Evolutionary conservation across 441 rosid genomes (phyloP).

Genomic region (Pelargonium australe): DNA sequence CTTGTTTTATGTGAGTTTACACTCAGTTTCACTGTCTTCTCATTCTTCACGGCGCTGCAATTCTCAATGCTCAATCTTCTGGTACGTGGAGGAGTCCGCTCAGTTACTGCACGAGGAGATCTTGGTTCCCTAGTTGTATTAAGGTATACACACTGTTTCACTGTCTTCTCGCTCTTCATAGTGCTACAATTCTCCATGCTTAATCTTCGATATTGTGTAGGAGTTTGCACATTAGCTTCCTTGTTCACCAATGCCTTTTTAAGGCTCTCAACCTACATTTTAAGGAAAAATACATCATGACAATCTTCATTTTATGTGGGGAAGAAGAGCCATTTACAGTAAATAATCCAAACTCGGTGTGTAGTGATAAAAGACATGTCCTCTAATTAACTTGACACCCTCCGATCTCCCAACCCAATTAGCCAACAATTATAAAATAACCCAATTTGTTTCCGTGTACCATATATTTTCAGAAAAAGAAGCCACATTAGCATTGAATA

Average conservation of each 20-base stretch:
- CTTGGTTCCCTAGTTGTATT: slow-evolving; percentile 14
- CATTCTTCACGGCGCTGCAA: slow-evolving; percentile 38
- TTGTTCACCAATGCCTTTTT: slow-evolving; percentile 64
- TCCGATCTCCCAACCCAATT: no score
- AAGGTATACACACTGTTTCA: slow-evolving; percentile 3
- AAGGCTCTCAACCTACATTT: slow-evolving; percentile 67
- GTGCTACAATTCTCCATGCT: background rate
- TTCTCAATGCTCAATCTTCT: slow-evolving; percentile 59
- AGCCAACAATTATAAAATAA: no score
- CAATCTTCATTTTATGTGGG: background rate
- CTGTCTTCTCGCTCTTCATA: background rate
- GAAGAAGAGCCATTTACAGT: background rate
- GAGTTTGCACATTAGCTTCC: slow-evolving; percentile 25
- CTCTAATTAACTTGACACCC: no score
- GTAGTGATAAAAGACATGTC: no score
- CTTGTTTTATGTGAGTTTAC: background rate
- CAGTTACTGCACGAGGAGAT: slow-evolving; percentile 17
- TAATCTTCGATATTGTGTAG: background rate
- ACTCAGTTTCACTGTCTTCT: slow-evolving; percentile 1
- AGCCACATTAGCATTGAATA: no score
- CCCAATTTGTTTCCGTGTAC: no score
- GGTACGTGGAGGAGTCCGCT: slow-evolving; percentile 36
- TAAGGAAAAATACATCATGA: background rate
- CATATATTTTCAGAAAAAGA: no score
- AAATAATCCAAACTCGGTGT: no score